phyloP scores from a whole-genome alignment of 352 stramenopile genomes.

The Globisporangium ultimum region DNA sequence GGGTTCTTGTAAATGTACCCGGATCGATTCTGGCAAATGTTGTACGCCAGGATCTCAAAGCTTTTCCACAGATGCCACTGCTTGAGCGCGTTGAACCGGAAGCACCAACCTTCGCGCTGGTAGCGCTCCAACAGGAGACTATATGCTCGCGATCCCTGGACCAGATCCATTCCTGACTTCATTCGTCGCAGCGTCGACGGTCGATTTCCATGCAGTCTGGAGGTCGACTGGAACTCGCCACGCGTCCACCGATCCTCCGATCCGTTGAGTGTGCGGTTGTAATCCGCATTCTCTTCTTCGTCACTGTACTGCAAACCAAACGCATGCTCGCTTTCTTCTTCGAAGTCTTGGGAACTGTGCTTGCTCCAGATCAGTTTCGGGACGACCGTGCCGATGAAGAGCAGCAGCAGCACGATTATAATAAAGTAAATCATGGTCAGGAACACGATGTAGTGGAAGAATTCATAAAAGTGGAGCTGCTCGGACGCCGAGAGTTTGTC shows the following conservation, averaged over 20 bases:
- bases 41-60: slow-evolving; percentile 86
- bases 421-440: slow-evolving; percentile 90
- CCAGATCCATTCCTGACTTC: slow-evolving; percentile 75
- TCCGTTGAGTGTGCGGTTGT: slow-evolving; percentile 22
- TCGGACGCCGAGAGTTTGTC: slow-evolving; percentile 47
- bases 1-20: slow-evolving; percentile 90
- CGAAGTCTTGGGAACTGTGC: slow-evolving; percentile 20
- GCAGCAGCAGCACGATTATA: slow-evolving; percentile 74
- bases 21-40: slow-evolving; percentile 84
- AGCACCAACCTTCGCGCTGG: slow-evolving; percentile 75
- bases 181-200: slow-evolving; percentile 30
- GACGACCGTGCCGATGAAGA: slow-evolving; percentile 83
- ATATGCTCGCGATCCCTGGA: slow-evolving; percentile 69
- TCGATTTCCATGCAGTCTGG: slow-evolving; percentile 10
- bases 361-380: slow-evolving; percentile 75
- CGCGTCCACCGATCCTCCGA: slow-evolving; percentile 21
- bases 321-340: slow-evolving; percentile 8
- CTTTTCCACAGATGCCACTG: slow-evolving; percentile 87
- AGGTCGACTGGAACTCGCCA: slow-evolving; percentile 5
- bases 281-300: slow-evolving; percentile 24
- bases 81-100: slow-evolving; percentile 75
- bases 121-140: slow-evolving; percentile 71
- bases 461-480: slow-evolving; percentile 86
- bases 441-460: slow-evolving; percentile 90
- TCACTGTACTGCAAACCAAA: slow-evolving; percentile 14